phyloP scores from a whole-genome alignment of 495 filamentous ascomycete genomes.

The Aspergillus coremiiformis region DNA sequence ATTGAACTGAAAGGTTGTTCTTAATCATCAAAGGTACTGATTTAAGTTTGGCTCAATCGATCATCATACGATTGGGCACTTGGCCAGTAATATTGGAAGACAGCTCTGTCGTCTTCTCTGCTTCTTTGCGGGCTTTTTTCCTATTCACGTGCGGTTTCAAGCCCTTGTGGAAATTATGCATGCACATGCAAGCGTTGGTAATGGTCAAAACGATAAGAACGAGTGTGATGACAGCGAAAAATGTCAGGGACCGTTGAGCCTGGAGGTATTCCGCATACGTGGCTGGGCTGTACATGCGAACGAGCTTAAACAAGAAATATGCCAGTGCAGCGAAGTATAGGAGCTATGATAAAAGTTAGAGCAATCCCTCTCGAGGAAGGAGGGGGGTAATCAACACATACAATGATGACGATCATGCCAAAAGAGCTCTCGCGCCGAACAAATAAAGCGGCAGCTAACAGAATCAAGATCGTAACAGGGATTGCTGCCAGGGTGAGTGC shows the following conservation, averaged over 20 bases:
- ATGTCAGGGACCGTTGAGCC: slow-evolving; percentile 72
- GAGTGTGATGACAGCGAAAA: slow-evolving; percentile 89
- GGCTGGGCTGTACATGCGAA: slow-evolving; percentile 75
- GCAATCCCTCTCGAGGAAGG: not conserved
- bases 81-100: slow-evolving; percentile 37
- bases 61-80: slow-evolving; percentile 73
- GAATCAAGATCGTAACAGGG: slow-evolving; percentile 80
- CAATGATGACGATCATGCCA: slow-evolving; percentile 71
- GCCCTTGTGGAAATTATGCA: slow-evolving; percentile 82
- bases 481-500: slow-evolving; percentile 81
- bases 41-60: slow-evolving; percentile 51
- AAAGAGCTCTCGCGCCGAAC: slow-evolving; percentile 72
- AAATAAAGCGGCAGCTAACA: slow-evolving; percentile 75
- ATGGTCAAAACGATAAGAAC: slow-evolving; percentile 84
- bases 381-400: slow-evolving; percentile 26
- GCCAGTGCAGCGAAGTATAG: slow-evolving; percentile 84
- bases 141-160: slow-evolving; percentile 77
- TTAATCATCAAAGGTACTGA: slow-evolving; percentile 6
- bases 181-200: slow-evolving; percentile 77
- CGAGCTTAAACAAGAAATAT: slow-evolving; percentile 97
- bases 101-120: slow-evolving; percentile 78
- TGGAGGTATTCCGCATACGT: slow-evolving; percentile 55
- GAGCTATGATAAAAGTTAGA: slow-evolving; percentile 37
- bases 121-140: slow-evolving; percentile 51
- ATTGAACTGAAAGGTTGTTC: not conserved